Base-by-base conservation (phyloP, 1,284 basidiomycete genomes). In the Malassezia pachydermatis region DNA sequence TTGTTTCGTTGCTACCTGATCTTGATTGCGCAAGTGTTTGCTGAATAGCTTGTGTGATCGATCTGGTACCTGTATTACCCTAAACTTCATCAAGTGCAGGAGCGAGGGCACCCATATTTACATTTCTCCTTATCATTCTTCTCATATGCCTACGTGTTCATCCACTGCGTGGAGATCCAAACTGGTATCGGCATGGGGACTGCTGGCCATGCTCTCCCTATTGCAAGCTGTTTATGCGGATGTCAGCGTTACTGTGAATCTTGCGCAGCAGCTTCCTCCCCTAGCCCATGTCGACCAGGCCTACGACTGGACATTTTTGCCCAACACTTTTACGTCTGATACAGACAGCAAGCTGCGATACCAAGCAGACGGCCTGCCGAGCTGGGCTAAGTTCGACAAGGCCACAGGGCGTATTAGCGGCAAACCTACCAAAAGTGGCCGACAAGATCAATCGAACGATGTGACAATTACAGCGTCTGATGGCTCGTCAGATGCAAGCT, bases 231-330 rank as follows among this genome's bases (percentile, higher is more conserved):
- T 19, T 13, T 30, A 10, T 13, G 51, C 41, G 24, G 45, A 44
- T 5, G 52, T 49, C n/a, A 7, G 5, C 2, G 52, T 54, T n/a
- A 23, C 29, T 34, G 37, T 46, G 0, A n/a, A 35, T 11, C 24
- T 49, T 5, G 46, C 46, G 6, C 46, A 54, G 20, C 52, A 54
- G 29, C 29, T 45, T 11, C 52, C 52, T 4, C 52, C 49, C 19
- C 34, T 54, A 11, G 52, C 48, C 5, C 52, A 54, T 27, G 44
- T 23, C 10, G 34, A 46, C n/a, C 35, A 54, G 23, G 16, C 33
- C 5, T 54, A 54, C 19, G 25, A 41, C 22, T 54, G 52, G 52
- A n/a, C 32, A 22, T 54, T 54, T 35, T 28, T 45, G 16, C 6
- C 32, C 2, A 25, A 44, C 4, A 46, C 52, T 9, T 54, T 54